phyloP scores from a whole-genome alignment of 2,329 filamentous ascomycete species.

The Rutstroemia sp. region DNA sequence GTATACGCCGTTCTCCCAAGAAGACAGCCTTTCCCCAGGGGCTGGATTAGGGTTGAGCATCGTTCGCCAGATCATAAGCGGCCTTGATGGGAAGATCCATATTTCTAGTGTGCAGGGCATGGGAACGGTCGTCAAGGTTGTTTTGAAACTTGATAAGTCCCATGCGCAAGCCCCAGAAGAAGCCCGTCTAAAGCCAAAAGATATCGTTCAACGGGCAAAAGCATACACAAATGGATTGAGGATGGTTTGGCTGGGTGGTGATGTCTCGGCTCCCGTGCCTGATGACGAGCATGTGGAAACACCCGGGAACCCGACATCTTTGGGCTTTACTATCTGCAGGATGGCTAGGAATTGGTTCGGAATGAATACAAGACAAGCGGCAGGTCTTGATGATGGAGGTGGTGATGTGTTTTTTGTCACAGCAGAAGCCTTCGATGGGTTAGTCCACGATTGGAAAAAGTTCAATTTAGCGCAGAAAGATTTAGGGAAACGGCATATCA shows the following conservation, averaged over 20 bases:
- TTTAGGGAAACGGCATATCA: not conserved
- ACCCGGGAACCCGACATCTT: not conserved
- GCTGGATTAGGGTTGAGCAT: conserved; percentile 58
- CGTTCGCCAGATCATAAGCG: conserved; percentile 53
- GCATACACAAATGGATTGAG: not conserved
- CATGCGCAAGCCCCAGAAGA: conserved; percentile 27
- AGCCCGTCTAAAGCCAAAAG: conserved; percentile 23
- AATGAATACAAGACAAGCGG: conserved; percentile 3
- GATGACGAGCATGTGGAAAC: not conserved
- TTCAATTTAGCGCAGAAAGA: not conserved
- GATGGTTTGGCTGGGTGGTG: conserved; percentile 15
- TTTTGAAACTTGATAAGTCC: conserved; percentile 5
- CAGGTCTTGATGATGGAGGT: not conserved
- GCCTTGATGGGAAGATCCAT: conserved; percentile 50
- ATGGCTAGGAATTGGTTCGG: conserved; percentile 7
- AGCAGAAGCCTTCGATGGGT: not conserved
- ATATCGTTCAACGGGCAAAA: not conserved
- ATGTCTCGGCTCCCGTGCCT: not conserved
- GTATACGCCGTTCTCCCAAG: conserved; percentile 50
- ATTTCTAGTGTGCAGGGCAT: conserved; percentile 44
- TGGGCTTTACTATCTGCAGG: conserved; percentile 7
- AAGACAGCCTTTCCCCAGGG: conserved; percentile 46
- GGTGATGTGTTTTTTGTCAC: conserved; percentile 5
- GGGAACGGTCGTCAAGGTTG: conserved; percentile 44
- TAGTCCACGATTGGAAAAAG: not conserved